Conservation (phyloP, 2,329 filamentous ascomycete species). For the Torrubiellomyces zombiae region DNA sequence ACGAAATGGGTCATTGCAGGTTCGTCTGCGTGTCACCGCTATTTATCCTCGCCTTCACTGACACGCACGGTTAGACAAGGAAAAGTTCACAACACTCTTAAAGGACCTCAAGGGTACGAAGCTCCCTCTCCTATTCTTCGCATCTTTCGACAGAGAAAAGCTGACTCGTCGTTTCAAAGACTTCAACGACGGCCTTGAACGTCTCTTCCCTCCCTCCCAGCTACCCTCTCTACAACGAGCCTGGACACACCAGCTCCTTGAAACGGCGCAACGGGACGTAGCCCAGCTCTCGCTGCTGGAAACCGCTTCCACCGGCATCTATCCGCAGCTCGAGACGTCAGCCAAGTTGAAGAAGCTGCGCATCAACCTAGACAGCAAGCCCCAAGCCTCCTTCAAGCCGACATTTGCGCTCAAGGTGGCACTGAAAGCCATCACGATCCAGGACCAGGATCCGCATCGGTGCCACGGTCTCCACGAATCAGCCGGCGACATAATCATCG, state of each 20-base stretch:
- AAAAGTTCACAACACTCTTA: conserved; percentile 24
- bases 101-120: conserved; percentile 22
- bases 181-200: conserved; percentile 30
- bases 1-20: conserved; percentile 27
- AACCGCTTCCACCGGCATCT: conserved; percentile 21
- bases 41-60: not conserved
- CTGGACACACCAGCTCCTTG: conserved; percentile 30
- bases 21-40: conserved; percentile 6
- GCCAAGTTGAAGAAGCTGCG: conserved; percentile 27
- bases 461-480: conserved; percentile 17
- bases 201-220: conserved; percentile 25
- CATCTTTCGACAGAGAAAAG: conserved; percentile 1
- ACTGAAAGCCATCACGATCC: conserved; percentile 13
- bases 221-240: conserved; percentile 24
- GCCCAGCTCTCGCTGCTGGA: conserved; percentile 24
- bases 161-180: conserved; percentile 10
- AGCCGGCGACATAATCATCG: conserved; percentile 21
- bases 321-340: conserved; percentile 24
- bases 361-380: conserved; percentile 27
- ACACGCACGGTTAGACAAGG: conserved; percentile 18
- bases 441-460: conserved; percentile 7
- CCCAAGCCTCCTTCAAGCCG: conserved; percentile 22
- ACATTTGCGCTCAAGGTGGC: conserved; percentile 24
- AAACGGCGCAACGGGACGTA: conserved; percentile 24
- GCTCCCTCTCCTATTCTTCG: not conserved